Evolutionary conservation across 768 basidiomycete genomes (phyloP).

Genomic region (Udeniomyces megalosporus): DNA sequence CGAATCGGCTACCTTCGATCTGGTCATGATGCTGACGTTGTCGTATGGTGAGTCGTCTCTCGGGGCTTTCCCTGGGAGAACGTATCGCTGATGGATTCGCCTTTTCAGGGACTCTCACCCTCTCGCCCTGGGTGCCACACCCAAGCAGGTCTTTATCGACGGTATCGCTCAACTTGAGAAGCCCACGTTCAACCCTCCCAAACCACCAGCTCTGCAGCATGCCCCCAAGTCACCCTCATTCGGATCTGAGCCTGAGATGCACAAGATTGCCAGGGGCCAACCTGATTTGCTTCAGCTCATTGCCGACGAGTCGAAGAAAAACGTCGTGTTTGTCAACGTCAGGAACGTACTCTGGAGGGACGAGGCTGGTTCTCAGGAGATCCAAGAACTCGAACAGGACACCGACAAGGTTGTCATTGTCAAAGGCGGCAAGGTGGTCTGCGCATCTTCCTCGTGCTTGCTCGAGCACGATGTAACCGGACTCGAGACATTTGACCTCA

Average conservation of each 20-base stretch:
- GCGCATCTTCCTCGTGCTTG: conserved; percentile 31
- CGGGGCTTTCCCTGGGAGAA: neutral
- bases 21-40: conserved; percentile 61
- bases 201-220: conserved; percentile 42
- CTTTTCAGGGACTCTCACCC: conserved; percentile 40
- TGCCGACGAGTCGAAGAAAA: conserved; percentile 5
- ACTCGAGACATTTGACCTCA: conserved; percentile 41
- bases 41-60: conserved; percentile 30
- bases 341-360: conserved; percentile 34
- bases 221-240: conserved; percentile 52
- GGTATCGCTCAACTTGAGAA: conserved; percentile 49
- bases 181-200: conserved; percentile 31
- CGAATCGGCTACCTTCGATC: conserved; percentile 54
- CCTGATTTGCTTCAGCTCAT: conserved; percentile 1
- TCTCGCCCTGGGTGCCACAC: conserved; percentile 57
- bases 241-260: conserved; percentile 42
- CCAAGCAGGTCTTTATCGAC: conserved; percentile 68
- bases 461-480: conserved; percentile 2
- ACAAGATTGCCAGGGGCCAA: conserved; percentile 22
- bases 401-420: conserved; percentile 34
- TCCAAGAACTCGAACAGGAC: conserved; percentile 7
- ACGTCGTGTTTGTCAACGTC: conserved; percentile 53
- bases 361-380: conserved; percentile 19
- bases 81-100: neutral
- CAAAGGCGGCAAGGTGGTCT: conserved; percentile 40